A percentile compares a stretch with the other conserved stretches of the same genome.
phyloP scores from a whole-genome alignment of 257 asterid species.

The Solanum sitiens region DNA sequence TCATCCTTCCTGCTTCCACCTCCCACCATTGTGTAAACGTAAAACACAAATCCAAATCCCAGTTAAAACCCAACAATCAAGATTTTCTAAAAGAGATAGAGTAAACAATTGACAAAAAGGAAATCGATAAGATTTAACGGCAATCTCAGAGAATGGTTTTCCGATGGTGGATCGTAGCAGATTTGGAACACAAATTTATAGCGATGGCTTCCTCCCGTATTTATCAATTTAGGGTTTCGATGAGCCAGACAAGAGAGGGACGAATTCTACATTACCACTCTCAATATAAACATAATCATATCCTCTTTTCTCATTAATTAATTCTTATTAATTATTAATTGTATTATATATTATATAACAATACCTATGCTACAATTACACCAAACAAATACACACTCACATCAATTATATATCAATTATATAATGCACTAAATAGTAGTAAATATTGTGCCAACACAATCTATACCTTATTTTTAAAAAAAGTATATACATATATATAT shows the following conservation, averaged over 20 bases:
- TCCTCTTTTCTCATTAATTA: background rate
- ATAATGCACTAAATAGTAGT: too few species aligned
- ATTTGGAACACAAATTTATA: background rate
- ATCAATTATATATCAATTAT: background rate
- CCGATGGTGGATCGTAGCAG: background rate
- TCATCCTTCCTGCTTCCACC: conserved; percentile 84
- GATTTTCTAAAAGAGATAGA: background rate
- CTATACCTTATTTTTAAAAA: background rate
- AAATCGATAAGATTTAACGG: background rate
- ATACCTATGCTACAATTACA: background rate
- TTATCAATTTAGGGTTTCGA: conserved; percentile 2
- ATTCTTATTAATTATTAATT: too few species aligned
- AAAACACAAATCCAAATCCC: background rate
- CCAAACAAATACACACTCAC: background rate
- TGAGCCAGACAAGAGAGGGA: background rate
- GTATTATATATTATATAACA: background rate
- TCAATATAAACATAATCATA: background rate
- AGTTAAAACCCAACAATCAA: background rate
- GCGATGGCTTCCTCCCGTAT: background rate
- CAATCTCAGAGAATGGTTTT: background rate
- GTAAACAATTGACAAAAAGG: background rate
- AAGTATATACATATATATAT: too few species aligned
- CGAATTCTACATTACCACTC: background rate
- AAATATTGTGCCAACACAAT: background rate
- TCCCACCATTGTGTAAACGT: conserved; percentile 47